phyloP scores from a whole-genome alignment of 108 stramenopile genomes.

The Tribonema minus region DNA sequence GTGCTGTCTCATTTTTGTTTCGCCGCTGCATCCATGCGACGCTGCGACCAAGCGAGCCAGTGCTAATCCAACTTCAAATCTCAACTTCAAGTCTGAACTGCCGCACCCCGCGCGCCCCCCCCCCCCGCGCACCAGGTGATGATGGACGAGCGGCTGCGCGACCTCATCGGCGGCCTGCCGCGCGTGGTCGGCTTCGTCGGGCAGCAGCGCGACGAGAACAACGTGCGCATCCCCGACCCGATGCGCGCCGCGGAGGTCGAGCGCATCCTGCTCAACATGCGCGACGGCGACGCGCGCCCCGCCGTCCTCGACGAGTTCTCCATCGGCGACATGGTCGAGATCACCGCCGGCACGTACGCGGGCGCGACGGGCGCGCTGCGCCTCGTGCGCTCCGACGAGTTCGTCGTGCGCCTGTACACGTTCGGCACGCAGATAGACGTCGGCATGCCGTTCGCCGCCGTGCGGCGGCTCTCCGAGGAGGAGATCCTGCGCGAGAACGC shows the following conservation, averaged over 20 bases:
- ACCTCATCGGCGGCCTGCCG: no score
- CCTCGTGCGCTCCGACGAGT: not conserved
- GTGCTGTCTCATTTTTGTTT: no score
- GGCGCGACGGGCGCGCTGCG: not conserved
- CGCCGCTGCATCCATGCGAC: no score
- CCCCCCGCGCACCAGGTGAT: no score
- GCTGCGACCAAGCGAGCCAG: no score
- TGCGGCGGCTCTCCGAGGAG: not conserved
- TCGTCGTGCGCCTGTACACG: not conserved
- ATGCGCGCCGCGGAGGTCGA: not conserved
- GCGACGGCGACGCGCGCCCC: not conserved
- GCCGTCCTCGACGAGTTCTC: not conserved
- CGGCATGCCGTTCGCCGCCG: not conserved
- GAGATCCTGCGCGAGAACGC: not conserved
- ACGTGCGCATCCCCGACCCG: no score
- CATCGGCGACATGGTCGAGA: not conserved
- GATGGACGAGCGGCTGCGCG: no score
- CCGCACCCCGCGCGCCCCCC: no score
- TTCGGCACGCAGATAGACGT: not conserved
- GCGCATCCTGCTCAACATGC: not conserved
- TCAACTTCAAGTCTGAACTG: no score
- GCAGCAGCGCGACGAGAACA: no score
- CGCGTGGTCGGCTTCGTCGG: no score
- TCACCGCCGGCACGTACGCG: not conserved
- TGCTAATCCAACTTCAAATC: no score